These are phyloP conservation scores for Gossypium trilobum DNA, from an alignment of 441 rosid genomes.

Conservation along the genomic window DNA sequence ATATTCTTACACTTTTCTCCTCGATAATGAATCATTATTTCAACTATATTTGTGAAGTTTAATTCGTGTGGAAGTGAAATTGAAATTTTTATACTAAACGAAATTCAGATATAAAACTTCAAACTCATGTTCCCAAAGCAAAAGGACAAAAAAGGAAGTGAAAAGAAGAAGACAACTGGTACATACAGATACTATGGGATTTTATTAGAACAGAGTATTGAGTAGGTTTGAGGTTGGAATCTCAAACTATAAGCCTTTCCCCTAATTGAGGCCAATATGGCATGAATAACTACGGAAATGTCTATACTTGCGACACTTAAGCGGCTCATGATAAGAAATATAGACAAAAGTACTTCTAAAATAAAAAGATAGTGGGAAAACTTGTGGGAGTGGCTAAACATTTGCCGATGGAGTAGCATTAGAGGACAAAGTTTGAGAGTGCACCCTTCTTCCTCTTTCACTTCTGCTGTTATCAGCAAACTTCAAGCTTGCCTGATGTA, in stretches of 20 bases:
- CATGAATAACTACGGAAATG: not conserved
- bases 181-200: not conserved
- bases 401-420: not conserved
- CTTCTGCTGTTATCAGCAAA: slow-evolving; percentile 59
- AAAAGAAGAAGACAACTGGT: not conserved
- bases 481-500: slow-evolving; percentile 50
- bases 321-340: not conserved
- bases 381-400: slow-evolving; percentile 14
- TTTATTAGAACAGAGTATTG: not conserved
- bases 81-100: too few relatives aligned
- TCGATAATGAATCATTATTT: too few relatives aligned
- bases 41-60: too few relatives aligned
- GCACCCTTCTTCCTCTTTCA: slow-evolving; percentile 46
- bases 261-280: not conserved
- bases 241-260: not conserved
- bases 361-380: not conserved
- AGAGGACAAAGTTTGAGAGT: slow-evolving; percentile 11
- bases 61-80: too few relatives aligned
- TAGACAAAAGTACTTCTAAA: not conserved
- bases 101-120: too few relatives aligned
- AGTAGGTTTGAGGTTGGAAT: not conserved
- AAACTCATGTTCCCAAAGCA: not conserved
- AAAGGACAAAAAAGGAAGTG: not conserved
- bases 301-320: not conserved
- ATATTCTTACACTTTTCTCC: too few relatives aligned